Conservation (phyloP, 306 rosid genomes). For the Sphenostylis stenocarpa region DNA sequence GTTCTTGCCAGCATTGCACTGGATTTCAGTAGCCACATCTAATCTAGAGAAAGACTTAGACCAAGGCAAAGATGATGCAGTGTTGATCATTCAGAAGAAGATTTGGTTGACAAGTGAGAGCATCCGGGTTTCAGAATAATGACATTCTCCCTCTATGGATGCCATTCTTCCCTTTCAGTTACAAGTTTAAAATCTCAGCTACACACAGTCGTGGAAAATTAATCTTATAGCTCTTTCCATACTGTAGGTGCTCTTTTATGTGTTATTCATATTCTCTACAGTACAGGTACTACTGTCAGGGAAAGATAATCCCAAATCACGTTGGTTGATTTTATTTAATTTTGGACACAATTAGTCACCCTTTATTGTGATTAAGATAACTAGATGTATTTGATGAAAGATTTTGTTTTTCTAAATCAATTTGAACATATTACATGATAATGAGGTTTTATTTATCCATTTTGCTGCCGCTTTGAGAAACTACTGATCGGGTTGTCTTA, state of each 20-base stretch:
- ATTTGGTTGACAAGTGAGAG: slow-evolving; percentile 78
- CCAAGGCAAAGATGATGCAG: slow-evolving; percentile 50
- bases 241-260: slow-evolving; percentile 8
- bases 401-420: slow-evolving; percentile 2
- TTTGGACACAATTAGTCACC: background rate
- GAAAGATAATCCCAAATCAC: slow-evolving; percentile 30
- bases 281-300: slow-evolving; percentile 31
- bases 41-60: slow-evolving; percentile 32
- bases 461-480: background rate
- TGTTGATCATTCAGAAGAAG: slow-evolving; percentile 83
- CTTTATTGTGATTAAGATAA: slow-evolving; percentile 27
- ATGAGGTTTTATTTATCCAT: background rate
- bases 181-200: slow-evolving; percentile 10
- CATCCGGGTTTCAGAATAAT: slow-evolving; percentile 56
- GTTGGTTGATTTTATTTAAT: slow-evolving; percentile 30
- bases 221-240: background rate
- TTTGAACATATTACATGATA: slow-evolving; percentile 9
- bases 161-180: slow-evolving; percentile 10
- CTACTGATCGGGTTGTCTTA: background rate
- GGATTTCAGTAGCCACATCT: slow-evolving; percentile 67
- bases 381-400: slow-evolving; percentile 28
- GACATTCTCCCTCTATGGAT: background rate
- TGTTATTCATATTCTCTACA: slow-evolving; percentile 29
- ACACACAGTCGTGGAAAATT: slow-evolving; percentile 2
- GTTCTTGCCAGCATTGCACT: slow-evolving; percentile 72